Percentiles rank a stretch among this genome's conserved stretches.
Evolutionary conservation across 2,329 filamentous ascomycete genomes (phyloP).

Genomic region (Cladophialophora bantiana): DNA sequence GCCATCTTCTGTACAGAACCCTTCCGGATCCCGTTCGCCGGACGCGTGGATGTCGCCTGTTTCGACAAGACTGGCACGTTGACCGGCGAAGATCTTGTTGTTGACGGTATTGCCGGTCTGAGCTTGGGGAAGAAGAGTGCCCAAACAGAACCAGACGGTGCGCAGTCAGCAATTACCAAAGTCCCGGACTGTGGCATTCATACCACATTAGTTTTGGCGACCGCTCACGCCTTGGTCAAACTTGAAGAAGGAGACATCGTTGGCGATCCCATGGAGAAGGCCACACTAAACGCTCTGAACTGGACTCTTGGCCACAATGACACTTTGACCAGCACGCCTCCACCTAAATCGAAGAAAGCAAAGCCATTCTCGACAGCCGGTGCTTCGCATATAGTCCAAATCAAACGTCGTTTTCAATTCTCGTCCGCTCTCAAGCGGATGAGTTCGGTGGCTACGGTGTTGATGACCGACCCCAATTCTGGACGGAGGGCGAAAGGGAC

Average conservation of each 20-base stretch:
- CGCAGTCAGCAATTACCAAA: slow-evolving; percentile 77
- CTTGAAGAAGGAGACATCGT: slow-evolving; percentile 97
- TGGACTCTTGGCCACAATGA: slow-evolving; percentile 95
- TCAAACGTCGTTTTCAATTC: slow-evolving; percentile 97
- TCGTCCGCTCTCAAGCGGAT: slow-evolving; percentile 95
- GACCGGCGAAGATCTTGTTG: slow-evolving; percentile 94
- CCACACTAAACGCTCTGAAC: slow-evolving; percentile 84
- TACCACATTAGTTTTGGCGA: slow-evolving; percentile 91
- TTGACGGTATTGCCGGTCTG: slow-evolving; percentile 93
- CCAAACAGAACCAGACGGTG: slow-evolving; percentile 76
- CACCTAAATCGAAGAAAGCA: slow-evolving; percentile 53
- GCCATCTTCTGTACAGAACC: slow-evolving; percentile 99
- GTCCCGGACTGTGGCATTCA: slow-evolving; percentile 75
- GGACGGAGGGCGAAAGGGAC: slow-evolving; percentile 81
- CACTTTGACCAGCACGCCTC: slow-evolving; percentile 72
- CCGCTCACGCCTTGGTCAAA: slow-evolving; percentile 93
- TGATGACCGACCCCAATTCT: slow-evolving; percentile 72
- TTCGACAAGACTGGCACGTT: slow-evolving; percentile 99
- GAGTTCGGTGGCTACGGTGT: slow-evolving; percentile 87
- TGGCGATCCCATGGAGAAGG: slow-evolving; percentile 98
- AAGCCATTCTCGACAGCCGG: slow-evolving; percentile 54
- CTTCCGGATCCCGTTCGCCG: slow-evolving; percentile 96
- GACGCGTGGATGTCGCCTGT: slow-evolving; percentile 93
- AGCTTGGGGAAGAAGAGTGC: slow-evolving; percentile 73
- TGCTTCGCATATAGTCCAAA: slow-evolving; percentile 78